Percentiles rank a stretch among this genome's conserved stretches.
Conservation (phyloP, 1,139 yeast genomes). For the Kluyveromyces sp. region DNA sequence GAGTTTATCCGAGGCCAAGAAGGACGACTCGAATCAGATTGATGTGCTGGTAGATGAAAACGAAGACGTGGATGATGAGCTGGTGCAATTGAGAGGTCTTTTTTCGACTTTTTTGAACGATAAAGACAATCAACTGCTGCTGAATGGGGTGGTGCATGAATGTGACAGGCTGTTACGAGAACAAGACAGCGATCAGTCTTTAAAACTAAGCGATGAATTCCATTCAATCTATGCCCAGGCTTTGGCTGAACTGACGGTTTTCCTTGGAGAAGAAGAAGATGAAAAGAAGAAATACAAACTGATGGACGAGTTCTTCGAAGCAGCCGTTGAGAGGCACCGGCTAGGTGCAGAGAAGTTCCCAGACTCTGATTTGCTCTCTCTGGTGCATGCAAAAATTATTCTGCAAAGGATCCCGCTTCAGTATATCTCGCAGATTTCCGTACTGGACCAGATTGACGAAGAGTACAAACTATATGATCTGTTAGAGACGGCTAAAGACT, state of each 20-base stretch:
- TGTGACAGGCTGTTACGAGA: slow-evolving; percentile 71
- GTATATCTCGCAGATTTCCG: slow-evolving; percentile 43
- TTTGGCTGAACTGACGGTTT: slow-evolving; percentile 58
- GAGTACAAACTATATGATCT: slow-evolving; percentile 32
- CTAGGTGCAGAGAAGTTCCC: slow-evolving; percentile 50
- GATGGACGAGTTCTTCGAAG: slow-evolving; percentile 52
- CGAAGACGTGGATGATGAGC: slow-evolving; percentile 69
- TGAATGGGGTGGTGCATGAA: slow-evolving; percentile 86
- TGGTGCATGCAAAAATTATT: slow-evolving; percentile 50
- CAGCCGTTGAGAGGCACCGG: slow-evolving; percentile 64
- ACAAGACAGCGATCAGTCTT: slow-evolving; percentile 30
- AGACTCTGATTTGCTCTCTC: slow-evolving; percentile 40
- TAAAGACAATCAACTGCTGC: slow-evolving; percentile 52
- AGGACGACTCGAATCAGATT: slow-evolving; percentile 29
- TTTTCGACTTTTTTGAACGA: slow-evolving; percentile 55
- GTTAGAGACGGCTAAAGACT: slow-evolving; percentile 20
- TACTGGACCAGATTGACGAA: slow-evolving; percentile 32
- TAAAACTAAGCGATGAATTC: slow-evolving; percentile 48
- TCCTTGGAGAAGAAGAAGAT: slow-evolving; percentile 35
- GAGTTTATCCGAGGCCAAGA: slow-evolving; percentile 9
- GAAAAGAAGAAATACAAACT: slow-evolving; percentile 28
- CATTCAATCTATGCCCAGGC: slow-evolving; percentile 71
- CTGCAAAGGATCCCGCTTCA: slow-evolving; percentile 54
- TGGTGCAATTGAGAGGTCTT: slow-evolving; percentile 64
- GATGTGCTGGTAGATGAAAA: slow-evolving; percentile 65